Percentiles rank a stretch among this genome's conserved stretches.
Conservation (phyloP, 305 asterid genomes). For the Solanum hybrid region DNA sequence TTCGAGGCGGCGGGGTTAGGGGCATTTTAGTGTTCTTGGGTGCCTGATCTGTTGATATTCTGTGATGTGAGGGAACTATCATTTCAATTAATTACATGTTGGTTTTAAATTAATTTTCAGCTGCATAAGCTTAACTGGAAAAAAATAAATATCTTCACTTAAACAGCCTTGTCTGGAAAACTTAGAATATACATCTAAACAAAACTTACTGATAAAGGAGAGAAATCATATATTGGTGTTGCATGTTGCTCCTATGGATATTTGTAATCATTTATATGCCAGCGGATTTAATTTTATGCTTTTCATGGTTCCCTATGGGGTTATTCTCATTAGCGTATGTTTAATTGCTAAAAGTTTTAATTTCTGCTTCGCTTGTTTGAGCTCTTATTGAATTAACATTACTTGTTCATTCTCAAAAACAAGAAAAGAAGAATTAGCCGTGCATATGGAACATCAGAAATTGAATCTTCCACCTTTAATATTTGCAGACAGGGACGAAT, state of each 20-base stretch:
- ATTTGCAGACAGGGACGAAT: slow-evolving; percentile 35
- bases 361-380: background rate
- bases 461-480: background rate
- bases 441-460: background rate
- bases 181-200: background rate
- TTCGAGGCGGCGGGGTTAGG: background rate
- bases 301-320: background rate
- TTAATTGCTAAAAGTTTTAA: background rate
- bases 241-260: background rate
- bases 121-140: background rate
- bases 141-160: background rate
- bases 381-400: background rate
- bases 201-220: background rate
- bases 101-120: background rate
- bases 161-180: background rate
- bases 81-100: background rate
- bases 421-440: background rate
- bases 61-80: background rate
- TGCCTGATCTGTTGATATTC: background rate
- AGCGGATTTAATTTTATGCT: background rate
- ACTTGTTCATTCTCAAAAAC: background rate
- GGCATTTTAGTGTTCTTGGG: background rate
- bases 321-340: background rate
- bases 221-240: background rate
- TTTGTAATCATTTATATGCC: background rate